Evolutionary conservation across 208 protist genomes (phyloP).

Genomic region (Entamoeba nuttalli): DNA sequence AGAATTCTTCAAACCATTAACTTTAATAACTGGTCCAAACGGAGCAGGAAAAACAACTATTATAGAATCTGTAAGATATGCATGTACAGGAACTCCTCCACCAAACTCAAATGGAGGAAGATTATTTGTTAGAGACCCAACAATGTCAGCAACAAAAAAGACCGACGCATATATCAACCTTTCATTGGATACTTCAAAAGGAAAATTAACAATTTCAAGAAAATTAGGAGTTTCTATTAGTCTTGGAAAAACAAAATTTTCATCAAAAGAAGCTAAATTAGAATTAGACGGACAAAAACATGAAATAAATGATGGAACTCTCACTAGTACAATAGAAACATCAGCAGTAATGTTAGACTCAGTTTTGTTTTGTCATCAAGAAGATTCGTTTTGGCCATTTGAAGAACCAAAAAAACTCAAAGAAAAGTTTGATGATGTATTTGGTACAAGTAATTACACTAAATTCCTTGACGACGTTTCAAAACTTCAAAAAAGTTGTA

Average conservation of each 20-base stretch:
- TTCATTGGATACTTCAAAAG: neutral
- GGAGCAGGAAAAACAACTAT: slow-evolving; percentile 10
- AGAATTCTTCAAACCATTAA: neutral
- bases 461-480: neutral
- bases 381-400: slow-evolving; percentile 13
- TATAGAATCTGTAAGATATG: slow-evolving; percentile 31
- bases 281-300: slow-evolving; percentile 4
- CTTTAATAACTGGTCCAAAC: neutral
- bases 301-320: slow-evolving; percentile 8
- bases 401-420: neutral
- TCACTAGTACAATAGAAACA: neutral
- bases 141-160: neutral
- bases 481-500: neutral
- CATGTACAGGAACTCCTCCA: slow-evolving; percentile 14
- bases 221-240: neutral
- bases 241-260: slow-evolving; percentile 8
- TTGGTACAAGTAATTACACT: slow-evolving; percentile 8
- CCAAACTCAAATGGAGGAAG: neutral
- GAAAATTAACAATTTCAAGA: neutral
- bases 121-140: slow-evolving; percentile 20
- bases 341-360: slow-evolving; percentile 9
- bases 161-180: neutral
- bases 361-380: slow-evolving; percentile 27
- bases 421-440: slow-evolving; percentile 24
- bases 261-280: neutral